Base-by-base conservation (phyloP, 441 rosid genomes). In the Populus hybrid region DNA sequence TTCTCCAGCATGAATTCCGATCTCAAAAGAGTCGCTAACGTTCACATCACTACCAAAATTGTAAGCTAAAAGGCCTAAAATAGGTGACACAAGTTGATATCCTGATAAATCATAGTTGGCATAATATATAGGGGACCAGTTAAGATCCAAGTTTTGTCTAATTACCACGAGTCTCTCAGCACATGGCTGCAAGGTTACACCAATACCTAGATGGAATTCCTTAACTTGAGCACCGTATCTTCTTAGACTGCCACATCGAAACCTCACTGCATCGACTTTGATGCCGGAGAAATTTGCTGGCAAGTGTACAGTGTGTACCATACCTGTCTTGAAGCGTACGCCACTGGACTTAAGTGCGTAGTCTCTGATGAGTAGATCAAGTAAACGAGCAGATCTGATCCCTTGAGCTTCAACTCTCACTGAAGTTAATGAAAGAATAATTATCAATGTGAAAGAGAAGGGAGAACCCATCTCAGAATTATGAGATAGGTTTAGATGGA, bases 221-320 rank as follows among this genome's bases (percentile, higher is more conserved):
- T 89, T 88, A 34, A 95, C 73, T 74, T 70, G 88, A 1, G 95
- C 95, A 0, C 97, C 98, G 68, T 95, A 93, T 79, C 94, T 80
- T 64, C 84, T 84, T 46, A 95, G 86, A 76, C 99, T 93, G 67
- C 99, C 98, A 32, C 98, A 95, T 73, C 98, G 86, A 75, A 88
- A 88, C 86, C 86, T 90, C 28, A 82, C 94, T 0, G 90, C 77
- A 24, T 90, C 89, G 14, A 90, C 93, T 67, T 81, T 77, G 81
- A 93, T 88, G 74, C 94, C 91, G 0, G 99, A 92, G 84, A 95
- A 88, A 59, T 90, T 92, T 42, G 89, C 85, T 1, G 99, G 97
- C 71, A 93, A 84, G 30, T 78, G 23, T 30, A 90, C 87, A 34
- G 86, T 70, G 46, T 90, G 92, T 8, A 88, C 18, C 18, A 65